These are phyloP conservation scores for Chaetomium cochliodes DNA, from an alignment of 495 filamentous ascomycete genomes.

Conservation along the genomic window DNA sequence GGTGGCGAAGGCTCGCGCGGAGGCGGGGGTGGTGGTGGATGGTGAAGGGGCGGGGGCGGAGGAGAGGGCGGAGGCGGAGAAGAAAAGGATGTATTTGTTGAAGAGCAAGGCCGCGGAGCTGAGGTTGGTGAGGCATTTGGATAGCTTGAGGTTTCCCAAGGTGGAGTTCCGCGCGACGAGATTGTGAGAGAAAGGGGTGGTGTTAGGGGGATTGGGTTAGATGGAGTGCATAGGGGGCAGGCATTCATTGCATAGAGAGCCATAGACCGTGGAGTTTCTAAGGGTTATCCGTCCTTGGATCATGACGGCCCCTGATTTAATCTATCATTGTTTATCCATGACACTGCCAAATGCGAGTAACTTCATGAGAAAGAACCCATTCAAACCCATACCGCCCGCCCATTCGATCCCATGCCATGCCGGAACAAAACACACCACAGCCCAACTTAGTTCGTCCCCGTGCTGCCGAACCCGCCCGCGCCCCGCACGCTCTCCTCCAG, in stretches of 20 bases:
- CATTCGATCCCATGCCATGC: background rate
- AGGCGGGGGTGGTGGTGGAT: conserved; percentile 30
- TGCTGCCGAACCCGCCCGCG: conserved; percentile 91
- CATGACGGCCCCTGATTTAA: background rate
- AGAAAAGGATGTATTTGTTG: conserved; percentile 64
- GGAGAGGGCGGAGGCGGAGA: conserved; percentile 48
- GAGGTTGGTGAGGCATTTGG: conserved; percentile 69
- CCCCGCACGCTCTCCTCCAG: conserved; percentile 89
- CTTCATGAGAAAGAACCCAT: background rate
- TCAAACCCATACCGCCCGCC: background rate
- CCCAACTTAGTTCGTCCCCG: conserved; percentile 51
- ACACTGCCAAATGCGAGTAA: background rate
- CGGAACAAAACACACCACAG: background rate
- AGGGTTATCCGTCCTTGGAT: conserved; percentile 6
- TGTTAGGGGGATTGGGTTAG: background rate
- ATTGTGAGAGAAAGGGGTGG: conserved; percentile 33
- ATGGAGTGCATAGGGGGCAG: background rate
- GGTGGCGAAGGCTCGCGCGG: conserved; percentile 36
- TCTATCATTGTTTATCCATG: background rate
- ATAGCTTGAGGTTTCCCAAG: conserved; percentile 61
- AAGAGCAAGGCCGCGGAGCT: conserved; percentile 78
- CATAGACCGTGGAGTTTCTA: conserved; percentile 9
- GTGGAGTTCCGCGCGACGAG: conserved; percentile 56
- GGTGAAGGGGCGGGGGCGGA: conserved; percentile 35
- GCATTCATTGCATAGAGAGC: conserved; percentile 10